Evolutionary conservation across 2,329 filamentous ascomycete genomes (phyloP).

Genomic region (Arthroderma sp.): DNA sequence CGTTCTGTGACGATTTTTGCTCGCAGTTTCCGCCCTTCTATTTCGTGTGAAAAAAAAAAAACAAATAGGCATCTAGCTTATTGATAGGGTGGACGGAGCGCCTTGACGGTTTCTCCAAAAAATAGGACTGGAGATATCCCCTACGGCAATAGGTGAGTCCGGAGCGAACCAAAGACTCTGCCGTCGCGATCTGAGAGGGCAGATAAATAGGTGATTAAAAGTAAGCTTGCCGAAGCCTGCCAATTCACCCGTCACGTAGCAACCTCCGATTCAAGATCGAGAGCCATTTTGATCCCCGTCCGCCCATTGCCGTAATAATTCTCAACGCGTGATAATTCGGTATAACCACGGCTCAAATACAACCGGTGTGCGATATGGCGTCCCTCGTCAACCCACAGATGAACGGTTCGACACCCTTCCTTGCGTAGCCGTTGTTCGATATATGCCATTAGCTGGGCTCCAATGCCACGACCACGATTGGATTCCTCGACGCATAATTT

Average conservation of each 20-base stretch:
- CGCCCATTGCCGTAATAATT: conserved; percentile 40
- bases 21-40: no score
- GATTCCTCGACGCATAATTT: conserved; percentile 39
- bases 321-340: conserved; percentile 31
- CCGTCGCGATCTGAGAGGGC: no score
- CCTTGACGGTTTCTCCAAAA: no score
- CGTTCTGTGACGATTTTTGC: no score
- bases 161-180: no score
- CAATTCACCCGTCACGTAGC: not conserved
- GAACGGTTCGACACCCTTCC: conserved; percentile 36
- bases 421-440: conserved; percentile 30
- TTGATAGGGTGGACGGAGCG: no score
- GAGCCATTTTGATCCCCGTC: conserved; percentile 33
- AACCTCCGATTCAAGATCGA: conserved; percentile 15
- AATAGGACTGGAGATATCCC: no score
- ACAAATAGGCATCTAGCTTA: no score
- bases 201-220: not conserved
- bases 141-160: no score
- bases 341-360: conserved; percentile 35
- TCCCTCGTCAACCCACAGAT: conserved; percentile 40
- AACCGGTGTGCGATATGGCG: conserved; percentile 32
- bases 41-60: no score
- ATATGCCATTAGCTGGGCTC: conserved; percentile 31
- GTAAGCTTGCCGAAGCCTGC: not conserved
- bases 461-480: conserved; percentile 36